These are phyloP conservation scores for Mentha longifolia DNA, from an alignment of 257 asterid genomes.

Conservation along the genomic window DNA sequence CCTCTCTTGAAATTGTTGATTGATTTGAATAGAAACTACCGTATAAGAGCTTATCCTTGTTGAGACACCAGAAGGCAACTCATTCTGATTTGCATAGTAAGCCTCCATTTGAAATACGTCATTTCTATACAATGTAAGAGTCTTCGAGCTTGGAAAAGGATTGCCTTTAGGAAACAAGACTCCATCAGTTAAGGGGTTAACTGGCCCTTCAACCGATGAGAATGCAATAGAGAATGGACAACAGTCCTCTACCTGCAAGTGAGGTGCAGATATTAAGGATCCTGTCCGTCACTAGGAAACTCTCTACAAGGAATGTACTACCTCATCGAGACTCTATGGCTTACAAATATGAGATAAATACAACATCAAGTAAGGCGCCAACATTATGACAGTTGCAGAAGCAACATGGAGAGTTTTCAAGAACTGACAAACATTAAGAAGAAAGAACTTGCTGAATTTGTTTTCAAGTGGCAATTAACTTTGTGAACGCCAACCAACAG, in stretches of 20 bases:
- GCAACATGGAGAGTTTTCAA: background rate
- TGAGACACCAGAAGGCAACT: slow-evolving; percentile 72
- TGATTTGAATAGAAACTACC: slow-evolving; percentile 45
- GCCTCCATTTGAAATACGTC: slow-evolving; percentile 70
- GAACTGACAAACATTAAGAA: slow-evolving; percentile 1
- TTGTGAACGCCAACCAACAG: background rate
- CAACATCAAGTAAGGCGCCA: background rate
- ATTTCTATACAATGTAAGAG: slow-evolving; percentile 67
- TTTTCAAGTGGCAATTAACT: background rate
- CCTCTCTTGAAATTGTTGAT: slow-evolving; percentile 1
- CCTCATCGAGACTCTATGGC: slow-evolving; percentile 19
- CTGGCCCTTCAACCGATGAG: slow-evolving; percentile 61
- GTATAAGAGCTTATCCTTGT: slow-evolving; percentile 66
- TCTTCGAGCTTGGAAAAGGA: slow-evolving; percentile 74
- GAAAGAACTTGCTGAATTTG: slow-evolving; percentile 1
- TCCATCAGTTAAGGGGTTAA: slow-evolving; percentile 52
- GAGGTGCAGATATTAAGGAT: slow-evolving; percentile 28
- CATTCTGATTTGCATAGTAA: slow-evolving; percentile 65
- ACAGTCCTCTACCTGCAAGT: slow-evolving; percentile 86
- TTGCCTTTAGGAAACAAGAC: slow-evolving; percentile 68
- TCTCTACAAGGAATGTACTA: slow-evolving; percentile 10
- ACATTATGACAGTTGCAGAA: slow-evolving; percentile 4
- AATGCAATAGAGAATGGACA: slow-evolving; percentile 89
- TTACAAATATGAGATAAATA: slow-evolving; percentile 26
- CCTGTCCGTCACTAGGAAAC: slow-evolving; percentile 20